phyloP scores from a whole-genome alignment of 768 basidiomycete genomes.

The Daedaleopsis nitida region DNA sequence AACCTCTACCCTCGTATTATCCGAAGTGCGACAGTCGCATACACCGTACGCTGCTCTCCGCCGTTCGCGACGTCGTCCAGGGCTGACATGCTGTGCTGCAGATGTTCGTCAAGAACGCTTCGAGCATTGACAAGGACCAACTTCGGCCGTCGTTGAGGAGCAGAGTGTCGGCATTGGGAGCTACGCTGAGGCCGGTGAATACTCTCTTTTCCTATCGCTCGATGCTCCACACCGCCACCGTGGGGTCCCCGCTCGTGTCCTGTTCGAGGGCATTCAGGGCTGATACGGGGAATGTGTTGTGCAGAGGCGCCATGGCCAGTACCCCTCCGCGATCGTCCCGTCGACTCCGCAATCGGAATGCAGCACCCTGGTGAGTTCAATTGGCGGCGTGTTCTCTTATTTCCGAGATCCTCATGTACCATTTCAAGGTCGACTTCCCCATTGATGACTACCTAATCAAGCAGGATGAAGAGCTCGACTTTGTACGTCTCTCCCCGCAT shows the following conservation, averaged over 20 bases:
- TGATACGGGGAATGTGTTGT: background rate
- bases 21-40: conserved; percentile 21
- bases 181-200: conserved; percentile 28
- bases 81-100: conserved; percentile 11
- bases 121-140: conserved; percentile 24
- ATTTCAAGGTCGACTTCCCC: conserved; percentile 25
- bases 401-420: background rate
- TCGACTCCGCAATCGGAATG: conserved; percentile 30
- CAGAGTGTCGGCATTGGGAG: conserved; percentile 22
- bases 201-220: conserved; percentile 9
- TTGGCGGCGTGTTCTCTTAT: background rate
- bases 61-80: conserved; percentile 6
- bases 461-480: conserved; percentile 1
- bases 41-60: conserved; percentile 18
- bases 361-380: conserved; percentile 30
- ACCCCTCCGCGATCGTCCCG: conserved; percentile 14
- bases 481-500: background rate
- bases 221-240: conserved; percentile 1
- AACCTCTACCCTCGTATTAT: conserved; percentile 29
- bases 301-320: conserved; percentile 17
- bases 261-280: background rate
- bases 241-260: background rate
- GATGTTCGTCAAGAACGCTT: conserved; percentile 14
- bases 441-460: conserved; percentile 13
- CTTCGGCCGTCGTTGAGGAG: conserved; percentile 25